Percentiles rank a stretch among this genome's conserved stretches.
phyloP scores from a whole-genome alignment of 2,329 filamentous ascomycete genomes.

The Periconia sp. region DNA sequence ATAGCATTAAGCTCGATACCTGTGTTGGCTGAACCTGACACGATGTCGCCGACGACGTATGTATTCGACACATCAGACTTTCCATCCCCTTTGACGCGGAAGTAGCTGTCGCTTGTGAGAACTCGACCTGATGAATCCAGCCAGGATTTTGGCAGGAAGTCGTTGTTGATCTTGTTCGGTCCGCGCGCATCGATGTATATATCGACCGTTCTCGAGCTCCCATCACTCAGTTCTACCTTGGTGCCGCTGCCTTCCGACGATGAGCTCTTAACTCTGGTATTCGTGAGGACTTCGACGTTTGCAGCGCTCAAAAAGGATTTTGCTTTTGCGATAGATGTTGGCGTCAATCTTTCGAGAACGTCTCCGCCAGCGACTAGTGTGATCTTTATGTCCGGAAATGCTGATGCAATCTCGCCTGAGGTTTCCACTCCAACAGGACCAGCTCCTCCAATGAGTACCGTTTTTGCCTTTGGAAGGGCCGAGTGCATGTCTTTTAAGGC shows the following conservation, averaged over 20 bases:
- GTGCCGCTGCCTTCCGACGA: neutral
- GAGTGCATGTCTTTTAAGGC: constrained; percentile 36
- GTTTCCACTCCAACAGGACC: constrained; percentile 45
- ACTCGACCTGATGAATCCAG: constrained; percentile 34
- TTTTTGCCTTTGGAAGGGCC: constrained; percentile 28
- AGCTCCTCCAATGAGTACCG: constrained; percentile 43
- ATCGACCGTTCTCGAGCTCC: constrained; percentile 30
- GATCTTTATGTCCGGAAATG: constrained; percentile 20
- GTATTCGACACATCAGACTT: constrained; percentile 19
- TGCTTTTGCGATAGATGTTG: constrained; percentile 26
- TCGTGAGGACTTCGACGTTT: constrained; percentile 34
- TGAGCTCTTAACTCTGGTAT: constrained; percentile 9
- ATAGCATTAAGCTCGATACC: constrained; percentile 15
- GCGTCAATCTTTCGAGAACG: constrained; percentile 32
- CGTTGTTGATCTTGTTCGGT: constrained; percentile 31
- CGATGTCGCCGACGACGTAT: constrained; percentile 45
- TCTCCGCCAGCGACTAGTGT: constrained; percentile 36
- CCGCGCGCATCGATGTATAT: constrained; percentile 42
- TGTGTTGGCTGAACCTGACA: constrained; percentile 29
- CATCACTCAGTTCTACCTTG: constrained; percentile 23
- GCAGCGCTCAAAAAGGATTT: constrained; percentile 32
- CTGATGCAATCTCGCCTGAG: constrained; percentile 43
- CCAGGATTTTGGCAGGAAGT: constrained; percentile 28
- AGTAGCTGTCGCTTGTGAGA: constrained; percentile 22
- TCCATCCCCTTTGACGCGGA: constrained; percentile 27